Base-by-base conservation (phyloP, 2,329 filamentous ascomycete genomes). In the Metarhizium anisopliae region DNA sequence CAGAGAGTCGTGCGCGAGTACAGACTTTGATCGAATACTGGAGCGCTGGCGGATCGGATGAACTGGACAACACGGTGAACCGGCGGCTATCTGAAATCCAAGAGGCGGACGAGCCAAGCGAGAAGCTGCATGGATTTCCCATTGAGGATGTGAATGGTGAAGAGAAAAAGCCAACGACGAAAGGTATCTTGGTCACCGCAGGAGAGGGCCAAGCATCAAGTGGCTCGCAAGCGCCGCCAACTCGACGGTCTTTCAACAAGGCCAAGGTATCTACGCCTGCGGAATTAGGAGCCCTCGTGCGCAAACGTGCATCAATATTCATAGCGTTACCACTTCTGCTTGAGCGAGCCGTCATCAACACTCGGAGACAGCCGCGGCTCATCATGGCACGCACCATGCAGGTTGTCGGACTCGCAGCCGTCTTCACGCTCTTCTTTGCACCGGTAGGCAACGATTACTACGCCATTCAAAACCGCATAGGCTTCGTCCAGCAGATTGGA, bases 381-480 rank as follows among this genome's bases (percentile, higher is more conserved):
- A 72, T 89, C 35, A 69, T 86, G 51, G 84, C 84, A 1, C 81
- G 86, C 2, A 80, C 80, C 2, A 85, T 84, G 76, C 85, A 89
- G 67, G 82, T 88, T 1, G 67, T 85, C 2, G 84, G 83, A 0
- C 72, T 89, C 3, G 82, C 78, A 2, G 72, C 85, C 43, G 78
- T 89, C 40, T 73, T 89, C 11, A 74, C 84, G 0, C 72, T 88
- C 13, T 89, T 89, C 74, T 90, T 90, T 64, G 81, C 87, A 0
- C 88, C 88, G 0, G 67, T 91, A 3, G 79, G 83, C 60, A 78
- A 83, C 63, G 79, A 90, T 67, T 90, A 87, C 71, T 81, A 77
- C 54, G 82, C 82, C 2, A 78, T 92, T 0, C 88, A 91, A 67
- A 89, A 84, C 52, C 80, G 87, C 1, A 79, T 91, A 62, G 88